Base-by-base conservation (phyloP, 768 basidiomycete species). In the Cantharellus anzutake region DNA sequence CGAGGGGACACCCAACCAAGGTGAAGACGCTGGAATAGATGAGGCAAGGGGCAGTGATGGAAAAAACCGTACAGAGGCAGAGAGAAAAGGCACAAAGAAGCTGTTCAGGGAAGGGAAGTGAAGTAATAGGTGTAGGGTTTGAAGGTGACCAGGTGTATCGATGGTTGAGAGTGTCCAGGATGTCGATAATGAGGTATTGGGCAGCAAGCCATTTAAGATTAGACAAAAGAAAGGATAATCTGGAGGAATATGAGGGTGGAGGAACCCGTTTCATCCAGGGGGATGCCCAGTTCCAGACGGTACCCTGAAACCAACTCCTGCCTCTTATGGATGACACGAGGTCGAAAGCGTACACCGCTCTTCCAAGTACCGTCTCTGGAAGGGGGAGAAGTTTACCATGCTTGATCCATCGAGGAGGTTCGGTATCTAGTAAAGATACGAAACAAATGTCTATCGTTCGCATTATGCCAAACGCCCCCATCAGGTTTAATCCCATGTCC, bases 221-320 rank as follows among this genome's bases (percentile, higher is more conserved):
- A 42, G 20, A 29, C 20, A 29, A 29, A 29, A 29, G 20, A 29
- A 29, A 29, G 20, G 20, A 29, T 29, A 29, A 14, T 34, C 29
- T 16, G 5, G 3, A 60, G 20, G 55, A 57, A 57, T n/a, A 35
- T 50, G 14, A 29, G 35, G 4, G 38, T 5, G 35, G 60, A 48
- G 3, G 50, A 40, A 42, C 20, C 20, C 20, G 20, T 29, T 29
- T 29, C 20, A 41, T 42, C 44, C 50, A 63, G 3, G 52, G 20
- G 4, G 62, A 60, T 4, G 62, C 53, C n/a, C 63, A 63, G 42
- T 63, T 51, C 62, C 62, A 63, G 5, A 39, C 50, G 3, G 51
- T 37, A 40, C 58, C 62, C n/a, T 7, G 5, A 37, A 41, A 57
- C 61, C 61, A 63, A 2, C 60, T 62, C 3, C 7, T 34, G 20